phyloP scores from a whole-genome alignment of 495 filamentous ascomycete species.

The Parmelia sp. region DNA sequence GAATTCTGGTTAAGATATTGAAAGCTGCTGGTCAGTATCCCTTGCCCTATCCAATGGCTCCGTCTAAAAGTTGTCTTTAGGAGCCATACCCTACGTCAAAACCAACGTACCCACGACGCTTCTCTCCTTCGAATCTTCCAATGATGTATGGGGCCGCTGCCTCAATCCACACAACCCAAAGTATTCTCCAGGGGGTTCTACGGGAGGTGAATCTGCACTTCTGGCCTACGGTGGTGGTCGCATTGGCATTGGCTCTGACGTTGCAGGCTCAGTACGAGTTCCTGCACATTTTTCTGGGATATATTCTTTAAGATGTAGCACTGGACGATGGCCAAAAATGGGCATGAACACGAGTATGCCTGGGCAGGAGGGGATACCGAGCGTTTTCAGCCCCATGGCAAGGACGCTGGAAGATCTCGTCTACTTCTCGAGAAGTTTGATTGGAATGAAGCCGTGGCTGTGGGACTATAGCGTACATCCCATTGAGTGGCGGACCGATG shows the following conservation, averaged over 20 bases:
- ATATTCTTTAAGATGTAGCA: conserved; percentile 85
- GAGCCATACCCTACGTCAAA: conserved; percentile 88
- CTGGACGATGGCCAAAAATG: conserved; percentile 85
- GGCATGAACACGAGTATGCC: conserved; percentile 87
- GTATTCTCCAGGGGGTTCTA: conserved; percentile 89
- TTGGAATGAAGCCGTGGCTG: conserved; percentile 84
- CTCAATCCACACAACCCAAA: conserved; percentile 74
- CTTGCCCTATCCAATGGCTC: neutral
- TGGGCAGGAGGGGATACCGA: conserved; percentile 85
- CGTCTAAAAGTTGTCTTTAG: conserved; percentile 33
- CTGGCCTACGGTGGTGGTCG: conserved; percentile 77
- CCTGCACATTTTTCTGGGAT: conserved; percentile 90
- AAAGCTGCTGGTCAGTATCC: conserved; percentile 67
- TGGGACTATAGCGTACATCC: conserved; percentile 86
- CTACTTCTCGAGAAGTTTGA: conserved; percentile 67
- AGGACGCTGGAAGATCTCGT: conserved; percentile 76
- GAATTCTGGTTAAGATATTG: conserved; percentile 65
- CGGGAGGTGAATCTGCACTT: conserved; percentile 81
- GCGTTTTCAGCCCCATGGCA: conserved; percentile 91
- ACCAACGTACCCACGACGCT: conserved; percentile 91
- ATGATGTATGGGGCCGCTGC: conserved; percentile 80
- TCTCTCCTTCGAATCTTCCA: conserved; percentile 85
- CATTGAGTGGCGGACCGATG: conserved; percentile 64
- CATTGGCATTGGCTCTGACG: conserved; percentile 93
- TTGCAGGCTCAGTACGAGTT: conserved; percentile 82